Percentiles rank a stretch among this genome's conserved stretches.
These are phyloP conservation scores for Boletus rubescentipes DNA, from an alignment of 768 basidiomycete species.

Conservation along the genomic window DNA sequence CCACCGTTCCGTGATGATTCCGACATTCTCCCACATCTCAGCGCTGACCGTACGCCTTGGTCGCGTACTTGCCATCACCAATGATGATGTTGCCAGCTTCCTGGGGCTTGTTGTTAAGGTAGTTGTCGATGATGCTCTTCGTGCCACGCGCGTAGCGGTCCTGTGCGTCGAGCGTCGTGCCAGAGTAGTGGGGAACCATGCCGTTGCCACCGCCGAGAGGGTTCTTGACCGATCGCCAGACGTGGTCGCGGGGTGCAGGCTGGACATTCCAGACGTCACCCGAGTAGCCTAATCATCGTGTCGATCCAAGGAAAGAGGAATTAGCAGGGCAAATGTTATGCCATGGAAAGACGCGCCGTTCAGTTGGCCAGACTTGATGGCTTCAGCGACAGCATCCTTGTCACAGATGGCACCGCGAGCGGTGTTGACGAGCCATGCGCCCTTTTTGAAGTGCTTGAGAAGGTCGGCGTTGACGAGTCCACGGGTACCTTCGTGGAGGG, in stretches of 20 bases:
- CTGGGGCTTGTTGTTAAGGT: slow-evolving; percentile 61
- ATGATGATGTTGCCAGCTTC: slow-evolving; percentile 82
- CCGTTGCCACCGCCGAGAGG: slow-evolving; percentile 83
- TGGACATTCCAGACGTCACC: slow-evolving; percentile 85
- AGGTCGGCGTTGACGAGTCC: slow-evolving; percentile 82
- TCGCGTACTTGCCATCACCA: slow-evolving; percentile 52
- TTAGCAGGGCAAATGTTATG: not conserved
- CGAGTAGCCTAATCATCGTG: slow-evolving; percentile 27
- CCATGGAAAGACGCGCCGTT: slow-evolving; percentile 38
- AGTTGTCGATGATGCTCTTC: slow-evolving; percentile 71
- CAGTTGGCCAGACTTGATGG: slow-evolving; percentile 75
- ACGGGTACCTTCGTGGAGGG: slow-evolving; percentile 80
- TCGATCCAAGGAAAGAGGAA: not conserved
- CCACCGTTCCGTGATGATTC: not conserved
- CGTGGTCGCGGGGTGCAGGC: slow-evolving; percentile 82
- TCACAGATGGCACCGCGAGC: slow-evolving; percentile 91
- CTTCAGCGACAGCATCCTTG: slow-evolving; percentile 74
- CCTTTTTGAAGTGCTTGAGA: slow-evolving; percentile 87
- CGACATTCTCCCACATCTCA: too few species aligned
- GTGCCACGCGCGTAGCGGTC: slow-evolving; percentile 77
- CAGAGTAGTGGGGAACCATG: slow-evolving; percentile 87
- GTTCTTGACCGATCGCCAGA: slow-evolving; percentile 84
- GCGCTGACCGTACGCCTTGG: slow-evolving; percentile 42
- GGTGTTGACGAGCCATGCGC: slow-evolving; percentile 91
- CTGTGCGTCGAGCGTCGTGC: slow-evolving; percentile 89